A percentile compares a stretch with the other conserved stretches of the same genome.
Evolutionary conservation across 1,284 basidiomycete species (phyloP).

Genomic region (Inonotus obliquus): DNA sequence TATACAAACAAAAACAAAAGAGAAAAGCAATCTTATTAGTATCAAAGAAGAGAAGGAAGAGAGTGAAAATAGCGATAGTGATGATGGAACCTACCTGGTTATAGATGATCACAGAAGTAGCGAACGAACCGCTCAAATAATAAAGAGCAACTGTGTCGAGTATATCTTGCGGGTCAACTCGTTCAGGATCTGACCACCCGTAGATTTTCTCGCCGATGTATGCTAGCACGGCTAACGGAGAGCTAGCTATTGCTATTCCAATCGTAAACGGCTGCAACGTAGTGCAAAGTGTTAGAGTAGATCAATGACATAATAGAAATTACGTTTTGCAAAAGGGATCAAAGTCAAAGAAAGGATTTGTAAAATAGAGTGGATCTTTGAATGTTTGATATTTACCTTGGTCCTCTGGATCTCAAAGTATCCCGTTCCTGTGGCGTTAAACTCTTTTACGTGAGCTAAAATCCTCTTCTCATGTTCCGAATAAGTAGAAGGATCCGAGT

Average conservation of each 20-base stretch:
- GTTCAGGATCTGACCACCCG: slow-evolving; percentile 22
- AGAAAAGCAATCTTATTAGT: background rate
- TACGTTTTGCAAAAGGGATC: no score
- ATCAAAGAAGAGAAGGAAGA: no score
- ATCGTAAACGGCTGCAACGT: slow-evolving; percentile 22
- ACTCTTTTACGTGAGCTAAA: slow-evolving; percentile 12
- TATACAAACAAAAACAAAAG: background rate
- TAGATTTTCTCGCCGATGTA: slow-evolving; percentile 25
- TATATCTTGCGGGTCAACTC: slow-evolving; percentile 19
- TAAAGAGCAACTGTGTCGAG: slow-evolving; percentile 23
- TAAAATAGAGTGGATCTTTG: no score
- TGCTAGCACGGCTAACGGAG: slow-evolving; percentile 21
- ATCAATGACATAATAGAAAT: no score
- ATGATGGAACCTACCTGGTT: slow-evolving; percentile 15
- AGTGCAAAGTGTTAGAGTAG: no score
- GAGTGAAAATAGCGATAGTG: no score
- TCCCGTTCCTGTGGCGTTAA: slow-evolving; percentile 18
- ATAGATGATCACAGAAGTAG: slow-evolving; percentile 24
- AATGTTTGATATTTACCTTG: slow-evolving; percentile 15
- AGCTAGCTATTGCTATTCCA: slow-evolving; percentile 21
- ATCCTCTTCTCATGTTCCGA: slow-evolving; percentile 16
- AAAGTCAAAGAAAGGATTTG: no score
- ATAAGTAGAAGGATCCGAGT: slow-evolving; percentile 2
- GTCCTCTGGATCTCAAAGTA: slow-evolving; percentile 21
- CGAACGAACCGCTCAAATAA: slow-evolving; percentile 22